Conservation (phyloP, 306 rosid genomes). For the Glycine latifolia region DNA sequence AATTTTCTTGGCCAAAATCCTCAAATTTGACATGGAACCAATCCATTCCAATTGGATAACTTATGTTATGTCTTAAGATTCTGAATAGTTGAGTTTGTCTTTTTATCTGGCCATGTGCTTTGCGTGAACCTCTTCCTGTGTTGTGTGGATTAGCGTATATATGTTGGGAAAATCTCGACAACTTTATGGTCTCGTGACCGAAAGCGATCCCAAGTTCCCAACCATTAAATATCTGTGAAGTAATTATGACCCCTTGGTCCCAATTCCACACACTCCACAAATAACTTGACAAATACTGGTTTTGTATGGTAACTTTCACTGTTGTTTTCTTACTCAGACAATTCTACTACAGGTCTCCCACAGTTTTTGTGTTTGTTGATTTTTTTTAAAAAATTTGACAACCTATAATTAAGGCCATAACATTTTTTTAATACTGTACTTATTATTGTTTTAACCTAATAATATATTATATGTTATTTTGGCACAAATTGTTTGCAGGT, state of each 20-base stretch:
- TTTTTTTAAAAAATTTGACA: neutral
- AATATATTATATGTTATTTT: neutral
- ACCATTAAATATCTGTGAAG: conserved; percentile 21
- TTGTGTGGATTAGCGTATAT: conserved; percentile 30
- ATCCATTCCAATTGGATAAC: neutral
- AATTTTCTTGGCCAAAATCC: neutral
- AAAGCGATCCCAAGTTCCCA: conserved; percentile 13
- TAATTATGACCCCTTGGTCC: conserved; percentile 34
- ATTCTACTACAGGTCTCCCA: neutral
- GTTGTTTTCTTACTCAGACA: neutral
- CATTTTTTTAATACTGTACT: neutral
- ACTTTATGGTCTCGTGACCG: conserved; percentile 15
- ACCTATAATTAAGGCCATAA: neutral
- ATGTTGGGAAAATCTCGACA: conserved; percentile 45
- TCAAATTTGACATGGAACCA: neutral
- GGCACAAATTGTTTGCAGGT: neutral
- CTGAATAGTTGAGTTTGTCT: neutral
- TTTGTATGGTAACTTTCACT: conserved; percentile 15
- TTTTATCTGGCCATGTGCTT: neutral
- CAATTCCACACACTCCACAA: neutral
- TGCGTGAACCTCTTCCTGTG: neutral
- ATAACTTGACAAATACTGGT: neutral
- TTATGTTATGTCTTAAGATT: neutral
- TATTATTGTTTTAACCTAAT: neutral
- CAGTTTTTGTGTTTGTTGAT: neutral